phyloP scores from a whole-genome alignment of 768 basidiomycete species.

The Leccinum aurantiacum region DNA sequence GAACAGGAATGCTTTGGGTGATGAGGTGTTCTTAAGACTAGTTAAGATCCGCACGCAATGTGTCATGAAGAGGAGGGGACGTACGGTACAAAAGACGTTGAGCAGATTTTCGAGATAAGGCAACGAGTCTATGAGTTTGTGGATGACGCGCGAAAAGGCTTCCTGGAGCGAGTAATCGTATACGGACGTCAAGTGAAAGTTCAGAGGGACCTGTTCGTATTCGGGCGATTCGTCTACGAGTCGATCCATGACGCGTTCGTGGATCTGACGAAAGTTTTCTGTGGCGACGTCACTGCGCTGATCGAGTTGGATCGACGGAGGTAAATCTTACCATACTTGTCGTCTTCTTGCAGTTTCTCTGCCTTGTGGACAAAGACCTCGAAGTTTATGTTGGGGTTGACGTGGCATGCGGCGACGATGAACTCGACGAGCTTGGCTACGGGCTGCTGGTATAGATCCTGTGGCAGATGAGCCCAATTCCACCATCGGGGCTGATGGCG shows the following conservation, averaged over 20 bases:
- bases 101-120: slow-evolving; percentile 86
- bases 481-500: neutral
- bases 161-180: slow-evolving; percentile 92
- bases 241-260: slow-evolving; percentile 82
- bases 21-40: slow-evolving; percentile 72
- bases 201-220: slow-evolving; percentile 74
- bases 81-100: slow-evolving; percentile 78
- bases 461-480: slow-evolving; percentile 6
- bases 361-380: slow-evolving; percentile 97
- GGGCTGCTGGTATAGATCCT: slow-evolving; percentile 85
- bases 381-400: slow-evolving; percentile 74
- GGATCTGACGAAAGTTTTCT: slow-evolving; percentile 93
- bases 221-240: slow-evolving; percentile 74
- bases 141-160: slow-evolving; percentile 87
- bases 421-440: slow-evolving; percentile 81
- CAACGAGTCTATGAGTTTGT: slow-evolving; percentile 81
- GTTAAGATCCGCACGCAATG: neutral
- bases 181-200: slow-evolving; percentile 90
- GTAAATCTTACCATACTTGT: slow-evolving; percentile 71
- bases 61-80: slow-evolving; percentile 17
- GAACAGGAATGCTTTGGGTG: slow-evolving; percentile 92
- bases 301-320: neutral
- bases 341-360: slow-evolving; percentile 88
- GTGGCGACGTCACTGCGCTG: slow-evolving; percentile 8
- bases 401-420: slow-evolving; percentile 71